Evolutionary conservation across 2,329 filamentous ascomycete species (phyloP).

Genomic region (Mollisia scopiformis): DNA sequence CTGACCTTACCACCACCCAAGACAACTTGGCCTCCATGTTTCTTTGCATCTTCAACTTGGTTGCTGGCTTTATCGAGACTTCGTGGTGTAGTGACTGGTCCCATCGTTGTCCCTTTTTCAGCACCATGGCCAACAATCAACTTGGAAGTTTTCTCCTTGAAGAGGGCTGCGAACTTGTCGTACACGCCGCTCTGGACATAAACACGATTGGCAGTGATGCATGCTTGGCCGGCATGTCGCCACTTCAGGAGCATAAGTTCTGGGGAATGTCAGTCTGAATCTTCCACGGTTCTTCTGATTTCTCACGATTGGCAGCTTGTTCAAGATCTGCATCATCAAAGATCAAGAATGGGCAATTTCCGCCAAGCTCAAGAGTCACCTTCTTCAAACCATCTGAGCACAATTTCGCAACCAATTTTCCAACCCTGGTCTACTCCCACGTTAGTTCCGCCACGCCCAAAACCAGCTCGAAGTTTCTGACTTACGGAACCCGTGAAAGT

Average conservation of each 20-base stretch:
- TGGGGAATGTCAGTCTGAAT: constrained; percentile 4
- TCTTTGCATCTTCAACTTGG: constrained; percentile 67
- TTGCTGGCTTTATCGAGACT: constrained; percentile 57
- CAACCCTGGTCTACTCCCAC: constrained; percentile 51
- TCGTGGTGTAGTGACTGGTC: constrained; percentile 59
- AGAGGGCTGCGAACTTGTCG: constrained; percentile 58
- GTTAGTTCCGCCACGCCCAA: not conserved
- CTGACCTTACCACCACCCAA: constrained; percentile 60
- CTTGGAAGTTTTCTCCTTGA: constrained; percentile 53
- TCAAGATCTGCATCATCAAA: constrained; percentile 67
- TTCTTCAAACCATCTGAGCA: constrained; percentile 66
- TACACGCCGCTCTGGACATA: constrained; percentile 67
- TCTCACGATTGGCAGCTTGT: constrained; percentile 51
- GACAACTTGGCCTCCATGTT: constrained; percentile 64
- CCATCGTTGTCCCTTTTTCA: constrained; percentile 59
- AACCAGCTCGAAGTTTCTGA: not conserved
- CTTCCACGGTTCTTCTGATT: not conserved
- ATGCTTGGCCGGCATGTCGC: constrained; percentile 65
- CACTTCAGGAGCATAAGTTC: constrained; percentile 53
- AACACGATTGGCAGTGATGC: constrained; percentile 66
- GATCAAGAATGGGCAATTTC: constrained; percentile 66
- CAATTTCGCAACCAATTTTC: constrained; percentile 62
- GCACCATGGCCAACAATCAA: constrained; percentile 66
- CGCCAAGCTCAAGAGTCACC: constrained; percentile 64
- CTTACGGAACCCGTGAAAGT: constrained; percentile 58